Evolutionary conservation across 2,329 filamentous ascomycete genomes (phyloP), one percentile per base, ranked within the genome.

Genomic region (Cercospora canescens): DNA sequence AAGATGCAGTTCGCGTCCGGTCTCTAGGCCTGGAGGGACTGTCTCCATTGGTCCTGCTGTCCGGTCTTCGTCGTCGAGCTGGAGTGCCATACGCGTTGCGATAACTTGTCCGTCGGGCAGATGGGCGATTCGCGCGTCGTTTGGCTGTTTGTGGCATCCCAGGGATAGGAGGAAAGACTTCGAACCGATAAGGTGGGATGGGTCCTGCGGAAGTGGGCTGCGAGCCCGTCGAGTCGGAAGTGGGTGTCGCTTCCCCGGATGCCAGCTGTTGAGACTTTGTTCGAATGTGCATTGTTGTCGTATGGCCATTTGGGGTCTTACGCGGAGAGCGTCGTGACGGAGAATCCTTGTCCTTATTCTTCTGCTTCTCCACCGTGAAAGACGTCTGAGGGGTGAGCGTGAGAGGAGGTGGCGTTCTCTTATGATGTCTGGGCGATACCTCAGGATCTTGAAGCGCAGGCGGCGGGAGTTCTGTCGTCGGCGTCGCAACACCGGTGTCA

Each of bases 111-210:
- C 75, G 67, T 30, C 71, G 72, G 14, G 74, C 69, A 21, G 72
- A 69, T 24, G 74, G 74, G 24, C 76, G 69, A 24, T 75, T 75
- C 12, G 77, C 71, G 18, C 74, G 72, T 41, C 76, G 73, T 63
- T 75, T 78, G 7, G 72, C 68, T 28, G 72, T 59, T 18, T 66
- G 63, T n/a, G 79, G 61, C 67, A 79, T 78, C 35, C 85, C 85
- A 21, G 86, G 86, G 8, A 91, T 79, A 0, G 90, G 87, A 8
- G 92, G 92, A 73, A 91, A 94, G 45, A 95, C 87, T 72, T 93
- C 90, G 76, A 93, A 96, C 35, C 92, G 87, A 1, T 83, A 88
- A 0, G 88, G 82, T 2, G 91, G 91, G 28, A 95, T 90, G 56
- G 81, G 78, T 26, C 70, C 73, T 30, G 78, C 75, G 7, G 76